These are phyloP conservation scores for Papiliotrema flavescens DNA, from an alignment of 1,284 basidiomycete genomes.

Conservation along the genomic window DNA sequence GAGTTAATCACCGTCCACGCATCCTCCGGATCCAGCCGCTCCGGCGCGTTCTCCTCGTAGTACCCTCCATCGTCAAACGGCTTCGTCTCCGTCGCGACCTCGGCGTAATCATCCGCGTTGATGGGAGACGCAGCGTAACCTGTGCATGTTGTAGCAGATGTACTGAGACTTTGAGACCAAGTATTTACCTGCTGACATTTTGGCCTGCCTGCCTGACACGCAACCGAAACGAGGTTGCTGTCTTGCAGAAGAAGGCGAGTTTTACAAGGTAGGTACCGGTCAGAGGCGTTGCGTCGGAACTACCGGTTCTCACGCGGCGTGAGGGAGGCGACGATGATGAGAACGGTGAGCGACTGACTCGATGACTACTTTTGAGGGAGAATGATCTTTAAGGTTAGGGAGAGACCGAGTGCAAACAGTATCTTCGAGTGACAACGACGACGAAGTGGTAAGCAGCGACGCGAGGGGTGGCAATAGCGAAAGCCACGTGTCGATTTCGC, in stretches of 20 bases:
- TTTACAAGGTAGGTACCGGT: background rate
- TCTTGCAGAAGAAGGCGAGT: background rate
- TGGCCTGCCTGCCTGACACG: slow-evolving; percentile 3
- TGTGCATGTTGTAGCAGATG: slow-evolving; percentile 25
- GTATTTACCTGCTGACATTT: slow-evolving; percentile 47
- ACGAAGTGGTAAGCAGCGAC: too few species aligned
- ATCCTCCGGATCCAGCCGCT: slow-evolving; percentile 78
- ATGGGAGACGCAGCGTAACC: slow-evolving; percentile 11
- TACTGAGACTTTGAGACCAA: slow-evolving; percentile 7
- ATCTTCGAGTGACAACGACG: background rate
- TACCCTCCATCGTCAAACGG: background rate
- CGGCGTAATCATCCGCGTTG: background rate
- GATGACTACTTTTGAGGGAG: too few species aligned
- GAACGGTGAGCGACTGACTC: background rate
- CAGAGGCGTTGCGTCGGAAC: background rate
- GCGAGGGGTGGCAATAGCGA: too few species aligned
- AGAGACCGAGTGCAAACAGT: background rate
- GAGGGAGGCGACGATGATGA: background rate
- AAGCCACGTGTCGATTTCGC: background rate
- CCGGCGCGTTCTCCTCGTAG: slow-evolving; percentile 45
- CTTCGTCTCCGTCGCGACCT: slow-evolving; percentile 13
- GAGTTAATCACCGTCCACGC: slow-evolving; percentile 94
- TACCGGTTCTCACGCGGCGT: background rate
- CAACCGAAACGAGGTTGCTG: background rate
- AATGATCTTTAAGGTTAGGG: too few species aligned